Evolutionary conservation across 2,329 filamentous ascomycete species (phyloP), one percentile per base, ranked within the genome.

Genomic region (Beauveria varroae): DNA sequence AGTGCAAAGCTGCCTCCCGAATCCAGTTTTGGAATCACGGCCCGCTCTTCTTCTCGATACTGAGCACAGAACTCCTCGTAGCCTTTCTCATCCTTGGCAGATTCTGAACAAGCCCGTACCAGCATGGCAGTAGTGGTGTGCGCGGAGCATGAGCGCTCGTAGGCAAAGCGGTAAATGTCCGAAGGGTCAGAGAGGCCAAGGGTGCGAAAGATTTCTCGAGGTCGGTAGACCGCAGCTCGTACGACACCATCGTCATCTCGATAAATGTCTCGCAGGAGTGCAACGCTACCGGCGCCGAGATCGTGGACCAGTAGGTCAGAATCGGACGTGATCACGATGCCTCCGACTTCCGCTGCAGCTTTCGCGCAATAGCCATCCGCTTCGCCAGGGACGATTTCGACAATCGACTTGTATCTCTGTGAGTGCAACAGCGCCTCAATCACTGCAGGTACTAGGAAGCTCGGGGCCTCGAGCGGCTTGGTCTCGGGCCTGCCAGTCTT

Each of bases 221-320:
- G 76, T 64, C 65, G 65, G 62, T 73, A 77, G 3, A 62, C 63
- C 3, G 68, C 62, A 54, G 69, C 71, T 5, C 64, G 55, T 18
- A 72, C 62, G 34, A 56, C 64, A 10, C 64, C 66, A 61, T 64
- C 65, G 63, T 65, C 63, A 37, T 71, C 62, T 28, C 69, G 40
- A 40, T 83, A 78, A 1, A 93, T 72, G 53, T 91, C 87, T 61
- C 81, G 79, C 34, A 96, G 81, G 61, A 93, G 87, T 0, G 86
- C 77, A 0, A 96, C 85, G 1, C 79, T 77, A 0, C 88, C 88
- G 1, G 79, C 65, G 0, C 86, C 87, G 9, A 93, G 79, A 62
- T 91, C 81, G 69, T 93, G 87, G 0, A 93, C 80, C 0, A 96
- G 76, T 9, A 97, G 79, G 69, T 98, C 93, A 0, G 92, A 96